A percentile compares a stretch with the other conserved stretches of the same genome.
Conservation (phyloP, 2,329 filamentous ascomycete genomes). For the Clarireedia sp. region DNA sequence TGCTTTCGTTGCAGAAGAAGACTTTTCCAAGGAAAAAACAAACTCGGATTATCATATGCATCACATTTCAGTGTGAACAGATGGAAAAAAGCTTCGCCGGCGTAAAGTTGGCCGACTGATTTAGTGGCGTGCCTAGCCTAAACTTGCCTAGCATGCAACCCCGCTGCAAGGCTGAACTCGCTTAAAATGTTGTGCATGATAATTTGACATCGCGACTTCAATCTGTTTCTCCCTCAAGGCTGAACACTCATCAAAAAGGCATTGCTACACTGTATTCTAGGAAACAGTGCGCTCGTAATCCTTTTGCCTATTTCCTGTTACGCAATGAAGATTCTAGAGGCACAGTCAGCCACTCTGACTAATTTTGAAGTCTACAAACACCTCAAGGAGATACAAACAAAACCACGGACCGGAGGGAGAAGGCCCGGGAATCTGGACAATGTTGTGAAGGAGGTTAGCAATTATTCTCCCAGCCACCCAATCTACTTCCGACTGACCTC, state of each 20-base stretch:
- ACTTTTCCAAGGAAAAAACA: too few relatives aligned
- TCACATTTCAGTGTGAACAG: background rate
- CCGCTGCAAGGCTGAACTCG: slow-evolving; percentile 7
- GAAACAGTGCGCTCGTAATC: background rate
- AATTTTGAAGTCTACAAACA: slow-evolving; percentile 69
- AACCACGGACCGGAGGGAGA: slow-evolving; percentile 7
- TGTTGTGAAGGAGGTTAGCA: slow-evolving; percentile 54
- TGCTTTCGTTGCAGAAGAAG: too few relatives aligned
- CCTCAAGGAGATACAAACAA: slow-evolving; percentile 44
- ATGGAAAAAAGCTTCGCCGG: background rate
- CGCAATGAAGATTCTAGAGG: slow-evolving; percentile 59
- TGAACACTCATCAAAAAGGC: slow-evolving; percentile 3
- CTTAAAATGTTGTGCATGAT: slow-evolving; percentile 5
- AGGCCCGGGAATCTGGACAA: slow-evolving; percentile 29
- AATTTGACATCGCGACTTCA: background rate
- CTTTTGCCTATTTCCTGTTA: background rate
- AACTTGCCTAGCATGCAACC: background rate
- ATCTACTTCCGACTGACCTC: slow-evolving; percentile 1
- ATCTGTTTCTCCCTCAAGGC: slow-evolving; percentile 9
- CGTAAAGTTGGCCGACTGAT: background rate
- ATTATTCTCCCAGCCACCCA: background rate
- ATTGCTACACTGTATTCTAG: background rate
- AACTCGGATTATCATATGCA: too few relatives aligned
- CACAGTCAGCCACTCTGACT: slow-evolving; percentile 60
- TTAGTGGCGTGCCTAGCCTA: slow-evolving; percentile 7